Conservation (phyloP, 148 eudicot genomes). For the Amaranthus hypochondriacus region DNA sequence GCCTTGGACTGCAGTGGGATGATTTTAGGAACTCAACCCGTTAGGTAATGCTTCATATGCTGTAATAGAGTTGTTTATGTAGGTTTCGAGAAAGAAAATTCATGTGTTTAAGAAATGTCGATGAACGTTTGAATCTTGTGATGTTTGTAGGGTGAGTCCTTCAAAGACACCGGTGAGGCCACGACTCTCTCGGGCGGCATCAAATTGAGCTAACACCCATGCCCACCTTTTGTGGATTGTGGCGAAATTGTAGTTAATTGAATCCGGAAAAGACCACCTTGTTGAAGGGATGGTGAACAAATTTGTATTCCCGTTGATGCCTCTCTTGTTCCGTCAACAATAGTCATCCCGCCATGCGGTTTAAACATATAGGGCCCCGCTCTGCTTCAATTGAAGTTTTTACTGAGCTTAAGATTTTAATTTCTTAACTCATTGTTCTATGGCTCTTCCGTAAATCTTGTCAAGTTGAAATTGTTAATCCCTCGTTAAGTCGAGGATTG, state of each 20-base stretch:
- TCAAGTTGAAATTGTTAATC: no score
- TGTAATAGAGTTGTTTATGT: not conserved
- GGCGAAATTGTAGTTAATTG: constrained; percentile 25
- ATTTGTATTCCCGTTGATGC: constrained; percentile 15
- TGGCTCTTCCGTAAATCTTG: not conserved
- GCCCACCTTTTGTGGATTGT: constrained; percentile 24
- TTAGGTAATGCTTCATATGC: constrained; percentile 43
- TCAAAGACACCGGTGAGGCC: constrained; percentile 99
- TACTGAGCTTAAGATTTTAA: constrained; percentile 1
- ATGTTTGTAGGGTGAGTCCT: constrained; percentile 76
- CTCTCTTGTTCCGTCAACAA: constrained; percentile 13
- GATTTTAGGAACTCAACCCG: constrained; percentile 65
- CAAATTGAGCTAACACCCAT: constrained; percentile 17
- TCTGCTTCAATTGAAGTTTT: constrained; percentile 28
- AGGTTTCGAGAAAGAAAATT: not conserved
- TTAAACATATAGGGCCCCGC: constrained; percentile 21
- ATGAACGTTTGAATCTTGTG: not conserved
- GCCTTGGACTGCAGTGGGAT: constrained; percentile 86
- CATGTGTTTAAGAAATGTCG: not conserved
- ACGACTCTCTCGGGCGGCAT: constrained; percentile 43
- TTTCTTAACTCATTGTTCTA: constrained; percentile 5
- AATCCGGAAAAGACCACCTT: constrained; percentile 24
- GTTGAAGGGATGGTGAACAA: constrained; percentile 27
- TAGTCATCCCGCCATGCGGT: constrained; percentile 10
- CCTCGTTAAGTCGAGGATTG: no score